Conservation (phyloP, 306 rosid genomes). For the Gleditsia sinensis region DNA sequence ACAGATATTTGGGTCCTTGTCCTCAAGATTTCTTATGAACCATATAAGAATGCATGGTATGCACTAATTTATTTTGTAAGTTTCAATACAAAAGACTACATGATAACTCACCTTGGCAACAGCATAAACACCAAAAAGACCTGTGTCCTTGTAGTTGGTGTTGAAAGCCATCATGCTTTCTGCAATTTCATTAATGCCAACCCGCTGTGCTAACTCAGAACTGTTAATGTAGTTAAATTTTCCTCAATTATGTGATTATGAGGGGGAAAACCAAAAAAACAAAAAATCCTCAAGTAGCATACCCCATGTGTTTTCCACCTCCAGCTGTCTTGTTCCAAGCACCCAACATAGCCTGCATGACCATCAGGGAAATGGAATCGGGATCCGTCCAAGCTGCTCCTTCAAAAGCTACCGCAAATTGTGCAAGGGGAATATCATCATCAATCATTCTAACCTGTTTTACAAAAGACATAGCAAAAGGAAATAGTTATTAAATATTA, state of each 20-base stretch:
- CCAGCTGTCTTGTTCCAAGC: slow-evolving; percentile 90
- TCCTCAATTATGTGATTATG: slow-evolving; percentile 15
- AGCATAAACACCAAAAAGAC: slow-evolving; percentile 87
- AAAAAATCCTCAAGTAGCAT: slow-evolving; percentile 18
- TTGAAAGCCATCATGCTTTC: slow-evolving; percentile 96
- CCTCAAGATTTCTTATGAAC: not conserved
- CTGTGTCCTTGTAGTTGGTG: slow-evolving; percentile 92
- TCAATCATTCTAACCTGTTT: slow-evolving; percentile 88
- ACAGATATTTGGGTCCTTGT: not conserved
- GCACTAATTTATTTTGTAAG: not conserved
- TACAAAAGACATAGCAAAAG: slow-evolving; percentile 9
- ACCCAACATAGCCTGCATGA: slow-evolving; percentile 97
- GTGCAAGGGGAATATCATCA: slow-evolving; percentile 85
- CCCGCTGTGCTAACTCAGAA: slow-evolving; percentile 77
- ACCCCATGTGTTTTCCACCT: slow-evolving; percentile 99
- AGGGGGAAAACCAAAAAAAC: not conserved
- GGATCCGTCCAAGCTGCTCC: slow-evolving; percentile 99
- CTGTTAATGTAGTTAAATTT: slow-evolving; percentile 44
- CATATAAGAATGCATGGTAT: not conserved
- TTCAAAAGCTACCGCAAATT: slow-evolving; percentile 89
- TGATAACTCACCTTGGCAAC: slow-evolving; percentile 66
- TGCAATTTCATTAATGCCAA: slow-evolving; percentile 79
- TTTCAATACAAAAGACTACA: not conserved
- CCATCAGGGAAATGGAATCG: slow-evolving; percentile 91
- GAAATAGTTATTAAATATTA: slow-evolving; percentile 6